These are phyloP conservation scores for Desmodesmus armatus DNA, from an alignment of 139 green algal genomes.

Conservation along the genomic window DNA sequence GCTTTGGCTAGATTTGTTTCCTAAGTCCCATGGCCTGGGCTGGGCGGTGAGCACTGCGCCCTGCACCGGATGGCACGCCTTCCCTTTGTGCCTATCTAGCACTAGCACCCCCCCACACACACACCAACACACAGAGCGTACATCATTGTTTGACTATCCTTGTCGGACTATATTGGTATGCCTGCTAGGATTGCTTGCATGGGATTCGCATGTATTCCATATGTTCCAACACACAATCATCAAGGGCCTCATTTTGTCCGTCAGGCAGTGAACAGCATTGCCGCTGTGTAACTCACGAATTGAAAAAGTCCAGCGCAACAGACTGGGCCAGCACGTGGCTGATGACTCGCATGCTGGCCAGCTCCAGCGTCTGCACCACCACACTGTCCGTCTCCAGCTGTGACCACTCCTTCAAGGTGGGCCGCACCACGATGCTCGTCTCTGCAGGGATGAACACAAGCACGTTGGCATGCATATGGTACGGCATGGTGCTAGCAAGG, in stretches of 20 bases:
- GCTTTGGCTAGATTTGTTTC: too few species aligned
- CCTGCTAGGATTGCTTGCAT: background rate
- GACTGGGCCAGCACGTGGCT: slow-evolving; percentile 49
- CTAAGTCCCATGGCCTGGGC: too few species aligned
- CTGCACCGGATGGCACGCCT: too few species aligned
- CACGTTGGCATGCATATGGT: too few species aligned
- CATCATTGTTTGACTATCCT: too few species aligned
- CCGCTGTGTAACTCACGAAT: background rate
- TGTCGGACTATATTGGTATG: too few species aligned
- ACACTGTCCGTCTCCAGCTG: slow-evolving; percentile 48
- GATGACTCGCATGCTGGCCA: slow-evolving; percentile 52
- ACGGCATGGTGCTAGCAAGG: too few species aligned
- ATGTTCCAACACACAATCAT: background rate
- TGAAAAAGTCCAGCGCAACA: slow-evolving; percentile 55
- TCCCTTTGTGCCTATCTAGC: too few species aligned
- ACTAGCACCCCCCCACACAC: too few species aligned
- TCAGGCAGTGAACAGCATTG: background rate
- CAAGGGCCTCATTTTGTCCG: background rate
- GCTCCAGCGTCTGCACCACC: slow-evolving; percentile 45
- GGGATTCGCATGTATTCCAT: background rate
- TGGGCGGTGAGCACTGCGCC: too few species aligned
- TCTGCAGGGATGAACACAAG: slow-evolving; percentile 21
- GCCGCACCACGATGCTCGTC: slow-evolving; percentile 30
- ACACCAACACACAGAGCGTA: too few species aligned
- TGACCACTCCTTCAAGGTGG: slow-evolving; percentile 22